Base-by-base conservation (phyloP, 2,329 filamentous ascomycete species). In the Alternaria infectoria region DNA sequence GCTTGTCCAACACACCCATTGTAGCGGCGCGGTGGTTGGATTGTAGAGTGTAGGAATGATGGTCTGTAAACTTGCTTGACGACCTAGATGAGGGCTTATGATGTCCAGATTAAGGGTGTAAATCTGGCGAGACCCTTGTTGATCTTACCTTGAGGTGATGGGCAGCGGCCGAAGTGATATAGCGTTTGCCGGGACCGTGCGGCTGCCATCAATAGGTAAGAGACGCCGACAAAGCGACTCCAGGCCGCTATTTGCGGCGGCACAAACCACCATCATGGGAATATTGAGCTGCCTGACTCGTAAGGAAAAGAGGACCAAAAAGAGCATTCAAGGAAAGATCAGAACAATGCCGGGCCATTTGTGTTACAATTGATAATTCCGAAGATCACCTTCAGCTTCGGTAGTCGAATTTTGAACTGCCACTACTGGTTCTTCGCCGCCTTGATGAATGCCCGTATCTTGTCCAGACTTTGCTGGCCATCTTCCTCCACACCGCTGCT, bases 401-500 rank as follows among this genome's bases (percentile, higher is more conserved):
- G 3, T 19, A 21, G 13, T 36, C n/a, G 6, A 26, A 6, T 17
- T 32, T 12, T 12, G 13, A 49, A 25, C 15, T 25, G 17, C 32
- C 57, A 58, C 28, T 59, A 50, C 58, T 66, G 59, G 15, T 63
- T 63, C 64, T 79, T 96, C 0, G 90, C 92, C 36, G 89, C 88
- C 76, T 88, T 86, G 44, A 98, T 85, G 80, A 99, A 99, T 5
- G 86, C 88, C 67, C 85, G 84, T 70, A 99, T 98, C 83, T 91
- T 96, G 17, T 88, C 87, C 61, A 95, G 73, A 79, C 90, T 91
- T 81, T 99, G 96, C 76, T 88, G 84, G 3, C 93, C 95, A 36
- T 89, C 89, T 30, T 76, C 74, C 81, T 98, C 96, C 3, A 99
- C 93, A 0, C 96, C 96, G 74, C 93, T 97, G 79, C 93, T 97